Percentiles rank a stretch among this genome's conserved stretches.
phyloP scores from a whole-genome alignment of 495 filamentous ascomycete species.

The Penicillium samsonianum region DNA sequence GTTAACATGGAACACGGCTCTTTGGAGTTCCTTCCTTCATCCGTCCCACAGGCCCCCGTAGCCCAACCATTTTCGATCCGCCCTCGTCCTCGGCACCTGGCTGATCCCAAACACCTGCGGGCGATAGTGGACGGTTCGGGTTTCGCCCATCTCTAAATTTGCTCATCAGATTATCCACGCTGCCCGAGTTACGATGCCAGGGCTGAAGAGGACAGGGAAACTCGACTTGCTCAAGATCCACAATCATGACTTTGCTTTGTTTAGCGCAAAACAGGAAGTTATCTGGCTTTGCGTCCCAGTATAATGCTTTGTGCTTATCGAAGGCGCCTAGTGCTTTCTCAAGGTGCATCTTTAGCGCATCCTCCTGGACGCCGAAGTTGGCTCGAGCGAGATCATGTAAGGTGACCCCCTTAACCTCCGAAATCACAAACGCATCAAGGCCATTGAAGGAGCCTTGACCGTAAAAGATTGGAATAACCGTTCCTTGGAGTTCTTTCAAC shows the following conservation, averaged over 20 bases:
- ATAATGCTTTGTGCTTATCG: neutral
- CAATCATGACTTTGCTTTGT: neutral
- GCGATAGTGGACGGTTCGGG: too few species aligned
- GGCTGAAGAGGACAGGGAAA: neutral
- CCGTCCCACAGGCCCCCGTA: too few species aligned
- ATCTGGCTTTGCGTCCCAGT: neutral
- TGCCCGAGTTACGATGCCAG: neutral
- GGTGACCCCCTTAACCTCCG: neutral
- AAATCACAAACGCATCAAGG: neutral
- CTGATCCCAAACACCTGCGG: too few species aligned
- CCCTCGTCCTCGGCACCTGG: too few species aligned
- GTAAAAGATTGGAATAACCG: conserved; percentile 8
- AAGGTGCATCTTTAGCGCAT: neutral
- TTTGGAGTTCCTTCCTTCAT: too few species aligned
- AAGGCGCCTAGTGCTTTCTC: neutral
- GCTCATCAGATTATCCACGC: too few species aligned
- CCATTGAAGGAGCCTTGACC: conserved; percentile 6
- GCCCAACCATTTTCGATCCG: too few species aligned
- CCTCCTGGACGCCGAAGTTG: neutral
- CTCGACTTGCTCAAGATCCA: neutral
- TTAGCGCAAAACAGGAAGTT: neutral
- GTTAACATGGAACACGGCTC: too few species aligned
- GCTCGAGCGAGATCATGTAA: neutral
- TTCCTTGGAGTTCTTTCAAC: conserved; percentile 13
- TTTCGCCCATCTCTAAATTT: too few species aligned